A percentile compares a stretch with the other conserved stretches of the same genome.
Evolutionary conservation across 257 asterid genomes (phyloP).

Genomic region (Paulownia fortunei): DNA sequence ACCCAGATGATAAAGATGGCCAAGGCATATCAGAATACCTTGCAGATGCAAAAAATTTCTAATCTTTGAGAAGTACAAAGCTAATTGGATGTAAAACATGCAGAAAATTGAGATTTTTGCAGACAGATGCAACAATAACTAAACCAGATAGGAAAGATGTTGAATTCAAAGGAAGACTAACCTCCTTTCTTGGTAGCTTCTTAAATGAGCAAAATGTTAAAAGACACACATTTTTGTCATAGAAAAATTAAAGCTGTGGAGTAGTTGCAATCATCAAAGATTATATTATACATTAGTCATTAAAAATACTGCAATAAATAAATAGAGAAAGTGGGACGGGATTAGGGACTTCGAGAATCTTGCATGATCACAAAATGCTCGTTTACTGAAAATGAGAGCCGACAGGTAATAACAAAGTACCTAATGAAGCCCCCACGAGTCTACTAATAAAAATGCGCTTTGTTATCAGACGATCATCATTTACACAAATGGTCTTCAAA

Average conservation of each 20-base stretch:
- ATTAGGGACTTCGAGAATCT: constrained; percentile 57
- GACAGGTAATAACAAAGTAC: constrained; percentile 49
- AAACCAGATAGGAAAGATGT: constrained; percentile 23
- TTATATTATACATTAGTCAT: constrained; percentile 36
- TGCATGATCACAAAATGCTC: constrained; percentile 64
- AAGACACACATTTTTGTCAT: constrained; percentile 27
- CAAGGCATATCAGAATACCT: not conserved
- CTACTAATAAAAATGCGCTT: constrained; percentile 29
- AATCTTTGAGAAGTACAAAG: constrained; percentile 3
- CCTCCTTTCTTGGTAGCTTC: constrained; percentile 43
- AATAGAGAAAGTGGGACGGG: constrained; percentile 37
- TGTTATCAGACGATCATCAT: constrained; percentile 31
- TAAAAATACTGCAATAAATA: constrained; percentile 41
- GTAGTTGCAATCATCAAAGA: constrained; percentile 51
- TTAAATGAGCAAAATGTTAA: constrained; percentile 42
- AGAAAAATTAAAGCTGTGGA: constrained; percentile 52
- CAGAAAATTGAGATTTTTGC: not conserved
- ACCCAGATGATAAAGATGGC: constrained; percentile 5
- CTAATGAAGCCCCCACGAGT: constrained; percentile 56
- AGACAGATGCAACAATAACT: constrained; percentile 20
- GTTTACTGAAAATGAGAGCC: constrained; percentile 52
- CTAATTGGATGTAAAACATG: not conserved
- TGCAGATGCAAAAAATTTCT: not conserved
- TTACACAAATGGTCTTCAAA: constrained; percentile 6
- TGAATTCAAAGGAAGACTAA: constrained; percentile 24